Base-by-base conservation (phyloP, 2,329 filamentous ascomycete species). In the Arthrinium puccinioides region DNA sequence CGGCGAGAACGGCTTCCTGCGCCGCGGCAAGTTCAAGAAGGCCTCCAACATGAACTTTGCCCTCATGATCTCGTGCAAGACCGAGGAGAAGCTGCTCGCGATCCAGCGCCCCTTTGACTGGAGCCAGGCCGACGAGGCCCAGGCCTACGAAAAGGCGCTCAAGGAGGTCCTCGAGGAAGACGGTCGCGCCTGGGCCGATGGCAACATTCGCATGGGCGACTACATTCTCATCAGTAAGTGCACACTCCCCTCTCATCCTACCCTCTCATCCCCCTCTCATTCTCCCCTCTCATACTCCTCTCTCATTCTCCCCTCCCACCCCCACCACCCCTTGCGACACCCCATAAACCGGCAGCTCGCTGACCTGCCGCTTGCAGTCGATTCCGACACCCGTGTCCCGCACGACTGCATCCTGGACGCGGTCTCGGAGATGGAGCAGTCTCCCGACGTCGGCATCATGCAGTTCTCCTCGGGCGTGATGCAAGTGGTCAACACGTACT, bases 1-100 rank as follows among this genome's bases (percentile, higher is more conserved):
- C 44, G 76, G 74, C 31, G 74, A 78, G 45, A 70, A 79, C 43
- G 76, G 76, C 15, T 83, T 83, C 56, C 46, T 63, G 41, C 55
- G 55, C 13, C 55, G 55, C 19, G 79, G 79, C 38, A 82, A 82
- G 53, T 84, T 83, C 64, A 84, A 84, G 63, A 83, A 84, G 59
- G 79, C 79, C 2, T 84, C 79, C 20, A 86, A 86, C 62, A 85
- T 86, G 81, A 86, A 85, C 56, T 85, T 79, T 50, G 79, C 71
- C 4, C 63, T 85, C 40, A 72, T 71, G 47, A 60, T 82, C 36
- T 78, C 73, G 24, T 72, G 74, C 50, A 68, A 72, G 40, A 71
- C 83, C 3, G 82, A 85, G 54, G 71, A 74, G 9, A 72, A 73
- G 41, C 61, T 86, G 25, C 57, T 61, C 14, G 44, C 53, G 5